Base-by-base conservation (phyloP, 257 asterid genomes). In the Eucommia ulmoides region DNA sequence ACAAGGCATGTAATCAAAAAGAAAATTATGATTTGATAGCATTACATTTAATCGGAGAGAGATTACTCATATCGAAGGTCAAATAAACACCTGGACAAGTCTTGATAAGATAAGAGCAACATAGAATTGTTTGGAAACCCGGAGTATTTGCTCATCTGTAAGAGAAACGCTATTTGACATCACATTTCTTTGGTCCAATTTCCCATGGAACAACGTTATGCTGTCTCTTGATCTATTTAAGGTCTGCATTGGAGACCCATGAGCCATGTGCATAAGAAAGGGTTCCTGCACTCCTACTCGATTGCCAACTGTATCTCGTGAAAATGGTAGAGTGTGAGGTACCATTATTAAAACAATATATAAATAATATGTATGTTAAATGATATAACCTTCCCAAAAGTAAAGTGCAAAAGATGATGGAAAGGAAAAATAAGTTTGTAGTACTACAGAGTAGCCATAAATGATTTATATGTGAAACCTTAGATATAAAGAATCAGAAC, bases 251-350 rank as follows among this genome's bases (percentile, higher is more conserved):
- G 93, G 92, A 11, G 82, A 94, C n/a, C 98, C 94, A 68, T 89
- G 98, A 51, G 98, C 98, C 98, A 85, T 80, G 55, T 87, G 93
- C 98, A 89, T 89, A 67, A 89, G 72, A 68, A 82, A 89, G 51
- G 94, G 85, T 66, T 89, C 98, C 60, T 80, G 83, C 44, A 85
- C 98, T 61, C 98, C 96, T 67, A 80, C 92, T 50, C 93, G 73
- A 59, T 82, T 89, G 67, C 98, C 98, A 66, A 89, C 94, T 54
- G 96, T n/a, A 76, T 20, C 49, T 52, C 66, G 58, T 29, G 49
- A 73, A 18, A 10, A 6, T 5, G 12, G 19, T 2, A 42, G 48
- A 42, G 20, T 21, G 19, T 15, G 48, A 18, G 48, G n/a, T n/a
- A n/a, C n/a, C n/a, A n/a, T n/a, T n/a, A n/a, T n/a, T n/a, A n/a